A percentile compares a stretch with the other conserved stretches of the same genome.
These are phyloP conservation scores for Nakaseomyces kungkrabaensis DNA, from an alignment of 1,139 yeast species.

Conservation along the genomic window DNA sequence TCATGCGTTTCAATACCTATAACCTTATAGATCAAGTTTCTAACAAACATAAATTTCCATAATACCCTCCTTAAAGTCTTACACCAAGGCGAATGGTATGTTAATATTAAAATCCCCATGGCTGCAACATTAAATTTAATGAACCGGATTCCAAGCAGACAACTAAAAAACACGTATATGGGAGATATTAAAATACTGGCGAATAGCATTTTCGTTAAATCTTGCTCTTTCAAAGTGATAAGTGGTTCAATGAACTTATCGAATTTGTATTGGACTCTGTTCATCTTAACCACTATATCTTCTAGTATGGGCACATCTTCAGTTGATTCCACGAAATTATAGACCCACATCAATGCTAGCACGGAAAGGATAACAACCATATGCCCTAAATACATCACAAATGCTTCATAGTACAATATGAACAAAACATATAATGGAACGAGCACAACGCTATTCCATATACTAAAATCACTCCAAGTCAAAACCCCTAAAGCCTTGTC, in stretches of 20 bases:
- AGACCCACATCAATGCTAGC: conserved; percentile 38
- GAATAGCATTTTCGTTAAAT: conserved; percentile 66
- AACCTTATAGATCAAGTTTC: conserved; percentile 64
- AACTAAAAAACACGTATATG: conserved; percentile 46
- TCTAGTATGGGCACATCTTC: conserved; percentile 58
- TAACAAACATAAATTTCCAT: conserved; percentile 70
- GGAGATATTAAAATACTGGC: conserved; percentile 85
- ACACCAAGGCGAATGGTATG: conserved; percentile 82
- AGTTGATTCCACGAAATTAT: not conserved
- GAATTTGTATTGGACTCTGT: conserved; percentile 64
- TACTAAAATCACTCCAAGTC: conserved; percentile 89
- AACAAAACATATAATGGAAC: conserved; percentile 47
- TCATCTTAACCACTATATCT: conserved; percentile 73
- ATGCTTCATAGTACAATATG: conserved; percentile 62
- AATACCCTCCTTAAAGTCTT: conserved; percentile 69
- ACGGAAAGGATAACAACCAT: conserved; percentile 57
- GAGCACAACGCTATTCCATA: conserved; percentile 62
- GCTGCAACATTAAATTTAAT: not conserved
- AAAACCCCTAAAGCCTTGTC: conserved; percentile 61
- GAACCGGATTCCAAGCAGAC: not conserved
- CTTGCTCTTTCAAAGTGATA: conserved; percentile 64
- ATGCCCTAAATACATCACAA: conserved; percentile 76
- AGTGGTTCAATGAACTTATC: conserved; percentile 73
- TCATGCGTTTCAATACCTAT: conserved; percentile 42
- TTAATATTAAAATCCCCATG: conserved; percentile 52